Conservation (phyloP, 108 stramenopile genomes). For the Parietichytrium sp. region DNA sequence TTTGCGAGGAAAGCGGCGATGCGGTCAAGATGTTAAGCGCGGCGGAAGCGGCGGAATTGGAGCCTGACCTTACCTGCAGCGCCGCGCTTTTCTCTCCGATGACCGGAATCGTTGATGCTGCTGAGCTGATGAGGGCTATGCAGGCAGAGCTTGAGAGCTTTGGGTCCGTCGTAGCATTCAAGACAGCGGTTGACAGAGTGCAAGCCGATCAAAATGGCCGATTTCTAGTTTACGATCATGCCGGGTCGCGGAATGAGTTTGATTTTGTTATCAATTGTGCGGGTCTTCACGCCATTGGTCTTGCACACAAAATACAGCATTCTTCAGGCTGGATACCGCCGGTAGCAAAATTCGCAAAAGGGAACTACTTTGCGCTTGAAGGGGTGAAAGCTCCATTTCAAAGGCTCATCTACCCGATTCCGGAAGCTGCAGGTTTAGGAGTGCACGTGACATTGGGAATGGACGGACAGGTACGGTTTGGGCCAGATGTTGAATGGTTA, state of each 20-base stretch:
- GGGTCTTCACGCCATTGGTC: conserved; percentile 42
- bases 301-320: conserved; percentile 13
- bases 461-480: conserved; percentile 54
- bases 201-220: background rate
- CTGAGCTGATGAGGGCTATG: conserved; percentile 47
- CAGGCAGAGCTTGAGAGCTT: conserved; percentile 50
- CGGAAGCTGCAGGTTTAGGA: conserved; percentile 56
- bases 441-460: conserved; percentile 58
- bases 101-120: conserved; percentile 53
- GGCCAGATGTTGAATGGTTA: conserved; percentile 59
- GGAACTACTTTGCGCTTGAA: conserved; percentile 54
- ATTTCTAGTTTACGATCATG: conserved; percentile 29
- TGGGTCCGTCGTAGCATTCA: conserved; percentile 43
- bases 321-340: background rate
- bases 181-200: conserved; percentile 22
- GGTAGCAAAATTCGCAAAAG: conserved; percentile 49
- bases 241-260: conserved; percentile 39
- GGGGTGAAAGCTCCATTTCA: conserved; percentile 48
- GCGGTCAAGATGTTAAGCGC: background rate
- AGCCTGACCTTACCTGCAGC: conserved; percentile 41
- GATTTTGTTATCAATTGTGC: conserved; percentile 52
- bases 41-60: conserved; percentile 45
- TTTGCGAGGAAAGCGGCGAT: conserved; percentile 37
- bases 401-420: conserved; percentile 56
- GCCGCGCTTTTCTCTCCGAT: conserved; percentile 49